Conservation (phyloP, 192 early-diverging fungal species). For the Backusella tarrabulga region DNA sequence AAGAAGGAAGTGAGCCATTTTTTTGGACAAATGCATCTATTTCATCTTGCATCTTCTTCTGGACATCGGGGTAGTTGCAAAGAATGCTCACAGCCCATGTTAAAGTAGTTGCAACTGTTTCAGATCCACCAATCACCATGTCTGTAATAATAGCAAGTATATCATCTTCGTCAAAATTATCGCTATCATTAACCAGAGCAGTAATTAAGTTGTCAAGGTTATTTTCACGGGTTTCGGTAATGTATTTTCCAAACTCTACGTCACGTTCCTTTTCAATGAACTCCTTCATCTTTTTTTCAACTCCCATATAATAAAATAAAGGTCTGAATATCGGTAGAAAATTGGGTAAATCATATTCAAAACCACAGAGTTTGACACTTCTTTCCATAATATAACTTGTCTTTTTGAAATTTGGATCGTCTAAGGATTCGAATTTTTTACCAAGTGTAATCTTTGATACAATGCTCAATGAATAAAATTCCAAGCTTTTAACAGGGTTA, state of each 20-base stretch:
- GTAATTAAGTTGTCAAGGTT: background rate
- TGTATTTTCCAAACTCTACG: background rate
- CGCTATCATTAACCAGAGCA: background rate
- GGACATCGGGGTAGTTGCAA: conserved; percentile 16
- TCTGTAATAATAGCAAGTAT: background rate
- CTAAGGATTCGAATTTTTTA: background rate
- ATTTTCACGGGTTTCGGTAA: background rate
- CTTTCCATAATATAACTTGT: background rate
- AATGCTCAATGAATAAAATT: background rate
- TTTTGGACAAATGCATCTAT: conserved; percentile 7
- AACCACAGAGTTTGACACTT: background rate
- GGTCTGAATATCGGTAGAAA: background rate
- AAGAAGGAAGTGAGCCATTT: background rate
- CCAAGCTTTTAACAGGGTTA: background rate
- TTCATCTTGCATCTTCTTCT: conserved; percentile 11
- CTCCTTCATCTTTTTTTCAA: background rate
- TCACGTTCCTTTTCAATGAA: background rate
- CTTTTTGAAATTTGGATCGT: conserved; percentile 2
- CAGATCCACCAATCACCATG: conserved; percentile 3
- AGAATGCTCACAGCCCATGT: conserved; percentile 11
- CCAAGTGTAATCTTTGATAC: background rate
- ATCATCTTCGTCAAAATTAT: background rate
- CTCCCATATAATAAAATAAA: background rate
- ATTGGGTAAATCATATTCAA: background rate
- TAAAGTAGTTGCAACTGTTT: conserved; percentile 14